Evolutionary conservation across 345 rosid species (phyloP).

Genomic region (Eucalyptus albens): DNA sequence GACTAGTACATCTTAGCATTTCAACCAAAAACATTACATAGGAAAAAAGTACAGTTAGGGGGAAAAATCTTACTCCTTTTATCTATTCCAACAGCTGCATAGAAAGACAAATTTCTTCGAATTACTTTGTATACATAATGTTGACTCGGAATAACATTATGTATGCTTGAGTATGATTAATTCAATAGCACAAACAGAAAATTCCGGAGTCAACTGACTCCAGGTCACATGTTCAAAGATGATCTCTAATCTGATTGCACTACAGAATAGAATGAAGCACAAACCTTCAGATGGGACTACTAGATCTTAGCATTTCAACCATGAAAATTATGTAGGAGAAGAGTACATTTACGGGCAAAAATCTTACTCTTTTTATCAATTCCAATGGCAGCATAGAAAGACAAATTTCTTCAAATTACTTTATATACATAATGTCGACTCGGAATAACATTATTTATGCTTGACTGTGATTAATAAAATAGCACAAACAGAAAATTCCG

Average conservation of each 20-base stretch:
- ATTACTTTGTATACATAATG: constrained; percentile 37
- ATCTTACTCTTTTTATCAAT: constrained; percentile 67
- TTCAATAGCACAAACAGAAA: not conserved
- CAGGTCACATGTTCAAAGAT: not conserved
- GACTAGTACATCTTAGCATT: not conserved
- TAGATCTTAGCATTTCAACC: not conserved
- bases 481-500: not conserved
- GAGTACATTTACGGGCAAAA: not conserved
- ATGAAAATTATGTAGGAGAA: not conserved
- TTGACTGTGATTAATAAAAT: not conserved
- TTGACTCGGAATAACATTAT: not conserved
- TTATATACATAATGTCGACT: not conserved
- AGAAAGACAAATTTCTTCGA: constrained; percentile 66
- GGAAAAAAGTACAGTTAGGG: not conserved
- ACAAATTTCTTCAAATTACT: constrained; percentile 27
- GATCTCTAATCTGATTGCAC: not conserved
- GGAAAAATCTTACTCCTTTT: constrained; percentile 35
- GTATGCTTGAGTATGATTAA: not conserved
- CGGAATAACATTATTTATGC: not conserved
- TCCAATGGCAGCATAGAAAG: constrained; percentile 76
- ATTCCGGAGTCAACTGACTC: not conserved
- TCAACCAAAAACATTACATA: not conserved
- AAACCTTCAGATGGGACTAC: not conserved
- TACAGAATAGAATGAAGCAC: not conserved
- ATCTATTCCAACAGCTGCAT: constrained; percentile 77